Conservation (phyloP, 208 protist genomes). For the Trypanosoma conorhini region DNA sequence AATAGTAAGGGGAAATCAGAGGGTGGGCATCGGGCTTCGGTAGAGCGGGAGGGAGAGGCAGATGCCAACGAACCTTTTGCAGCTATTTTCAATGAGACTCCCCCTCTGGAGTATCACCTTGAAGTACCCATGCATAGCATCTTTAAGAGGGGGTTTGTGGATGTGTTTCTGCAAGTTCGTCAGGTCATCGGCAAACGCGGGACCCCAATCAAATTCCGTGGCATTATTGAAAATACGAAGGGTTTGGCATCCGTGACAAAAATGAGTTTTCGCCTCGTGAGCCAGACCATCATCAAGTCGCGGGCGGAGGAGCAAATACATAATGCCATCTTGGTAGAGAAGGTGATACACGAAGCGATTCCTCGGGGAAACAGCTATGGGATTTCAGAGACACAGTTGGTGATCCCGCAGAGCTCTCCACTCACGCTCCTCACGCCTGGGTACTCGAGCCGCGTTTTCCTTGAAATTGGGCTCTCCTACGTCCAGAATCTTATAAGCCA, state of each 20-base stretch:
- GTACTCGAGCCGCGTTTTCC: conserved; percentile 42
- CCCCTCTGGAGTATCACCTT: conserved; percentile 37
- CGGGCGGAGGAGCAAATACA: conserved; percentile 38
- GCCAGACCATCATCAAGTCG: conserved; percentile 37
- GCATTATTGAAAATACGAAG: conserved; percentile 57
- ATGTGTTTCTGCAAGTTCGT: conserved; percentile 22
- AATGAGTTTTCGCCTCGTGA: conserved; percentile 57
- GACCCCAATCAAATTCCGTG: conserved; percentile 16
- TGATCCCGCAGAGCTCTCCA: conserved; percentile 41
- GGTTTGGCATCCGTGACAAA: conserved; percentile 45
- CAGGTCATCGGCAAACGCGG: conserved; percentile 26
- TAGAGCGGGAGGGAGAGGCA: not conserved
- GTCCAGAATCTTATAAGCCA: conserved; percentile 26
- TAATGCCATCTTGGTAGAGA: conserved; percentile 23
- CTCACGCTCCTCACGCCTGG: conserved; percentile 60
- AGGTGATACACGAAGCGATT: conserved; percentile 41
- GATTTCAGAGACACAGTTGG: conserved; percentile 38
- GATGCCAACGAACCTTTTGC: not conserved
- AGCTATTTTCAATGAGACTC: not conserved
- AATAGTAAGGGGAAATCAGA: not conserved
- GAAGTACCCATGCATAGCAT: conserved; percentile 31
- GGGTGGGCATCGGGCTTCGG: not conserved
- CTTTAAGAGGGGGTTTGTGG: conserved; percentile 27
- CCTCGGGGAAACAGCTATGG: conserved; percentile 1
- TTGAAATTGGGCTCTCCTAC: conserved; percentile 39